Percentiles rank a stretch among this genome's conserved stretches.
Evolutionary conservation across 2,329 filamentous ascomycete genomes (phyloP).

Genomic region (Colletotrichum kahawae): DNA sequence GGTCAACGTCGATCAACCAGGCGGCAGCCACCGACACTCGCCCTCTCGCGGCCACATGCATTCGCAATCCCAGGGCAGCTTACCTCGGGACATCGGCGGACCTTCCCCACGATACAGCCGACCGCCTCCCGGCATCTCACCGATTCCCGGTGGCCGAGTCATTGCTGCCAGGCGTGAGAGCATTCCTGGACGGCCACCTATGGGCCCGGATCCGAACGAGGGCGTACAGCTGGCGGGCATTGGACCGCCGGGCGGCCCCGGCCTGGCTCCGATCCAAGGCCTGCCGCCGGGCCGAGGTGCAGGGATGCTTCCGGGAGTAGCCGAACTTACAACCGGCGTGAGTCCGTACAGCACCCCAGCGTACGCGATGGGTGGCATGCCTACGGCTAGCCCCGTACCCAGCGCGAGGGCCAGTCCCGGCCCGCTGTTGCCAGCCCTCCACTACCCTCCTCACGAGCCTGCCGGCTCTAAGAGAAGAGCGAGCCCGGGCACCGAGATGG

Average conservation of each 20-base stretch:
- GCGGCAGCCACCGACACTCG: conserved; percentile 14
- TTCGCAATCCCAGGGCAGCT: conserved; percentile 51
- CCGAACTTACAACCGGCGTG: conserved; percentile 68
- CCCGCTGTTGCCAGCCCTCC: conserved; percentile 38
- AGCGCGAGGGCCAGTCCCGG: conserved; percentile 49
- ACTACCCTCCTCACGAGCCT: conserved; percentile 43
- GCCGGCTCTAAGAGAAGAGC: conserved; percentile 55
- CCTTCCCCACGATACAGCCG: conserved; percentile 51
- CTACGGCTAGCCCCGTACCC: conserved; percentile 41
- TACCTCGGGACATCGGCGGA: conserved; percentile 46
- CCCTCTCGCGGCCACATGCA: conserved; percentile 37
- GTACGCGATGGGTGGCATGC: conserved; percentile 47
- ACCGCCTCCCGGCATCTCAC: conserved; percentile 31
- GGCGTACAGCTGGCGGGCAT: conserved; percentile 34
- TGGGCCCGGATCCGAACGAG: conserved; percentile 36
- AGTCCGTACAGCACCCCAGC: conserved; percentile 65
- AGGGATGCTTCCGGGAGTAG: conserved; percentile 62
- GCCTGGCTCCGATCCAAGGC: conserved; percentile 59
- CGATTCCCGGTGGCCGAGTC: conserved; percentile 38
- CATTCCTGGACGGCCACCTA: conserved; percentile 34
- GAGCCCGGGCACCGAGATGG: conserved; percentile 46
- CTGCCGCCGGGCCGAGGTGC: conserved; percentile 42
- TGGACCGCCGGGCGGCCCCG: conserved; percentile 38
- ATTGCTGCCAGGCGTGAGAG: conserved; percentile 48
- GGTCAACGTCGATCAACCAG: conserved; percentile 48